Percentiles rank a stretch among this genome's conserved stretches.
Evolutionary conservation across 495 filamentous ascomycete genomes (phyloP).

Genomic region (Articulospora tetracladia): DNA sequence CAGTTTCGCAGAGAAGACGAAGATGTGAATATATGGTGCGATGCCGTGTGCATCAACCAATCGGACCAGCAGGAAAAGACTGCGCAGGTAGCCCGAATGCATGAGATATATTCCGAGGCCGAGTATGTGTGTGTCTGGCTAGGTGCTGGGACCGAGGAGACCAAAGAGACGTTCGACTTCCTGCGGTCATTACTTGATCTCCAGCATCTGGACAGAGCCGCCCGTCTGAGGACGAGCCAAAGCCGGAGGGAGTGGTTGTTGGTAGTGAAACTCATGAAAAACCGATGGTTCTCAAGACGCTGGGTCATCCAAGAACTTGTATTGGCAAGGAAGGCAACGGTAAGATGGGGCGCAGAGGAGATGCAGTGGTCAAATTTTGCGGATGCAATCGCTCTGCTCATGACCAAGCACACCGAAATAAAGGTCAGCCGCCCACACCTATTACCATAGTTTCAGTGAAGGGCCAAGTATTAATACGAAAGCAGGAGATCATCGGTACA

Average conservation of each 20-base stretch:
- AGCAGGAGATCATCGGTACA: too few relatives aligned
- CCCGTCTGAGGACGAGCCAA: conserved; percentile 5
- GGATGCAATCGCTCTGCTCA: conserved; percentile 16
- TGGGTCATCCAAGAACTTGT: conserved; percentile 37
- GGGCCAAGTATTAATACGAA: too few relatives aligned
- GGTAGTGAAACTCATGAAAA: conserved; percentile 28
- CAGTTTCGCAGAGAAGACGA: conserved; percentile 7
- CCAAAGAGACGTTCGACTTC: conserved; percentile 5
- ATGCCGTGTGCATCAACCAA: conserved; percentile 26
- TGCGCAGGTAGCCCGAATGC: conserved; percentile 24
- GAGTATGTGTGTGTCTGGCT: conserved; percentile 7
- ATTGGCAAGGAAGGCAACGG: conserved; percentile 25
- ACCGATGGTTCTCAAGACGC: conserved; percentile 31
- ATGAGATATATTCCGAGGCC: conserved; percentile 20
- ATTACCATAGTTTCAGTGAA: too few relatives aligned
- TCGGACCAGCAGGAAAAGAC: conserved; percentile 19
- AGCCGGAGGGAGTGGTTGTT: conserved; percentile 21
- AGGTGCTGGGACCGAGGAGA: not conserved
- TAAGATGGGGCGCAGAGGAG: conserved; percentile 27
- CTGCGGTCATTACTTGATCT: conserved; percentile 15
- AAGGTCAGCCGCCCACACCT: too few relatives aligned
- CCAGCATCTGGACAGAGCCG: conserved; percentile 16
- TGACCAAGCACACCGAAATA: conserved; percentile 7
- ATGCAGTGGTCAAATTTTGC: conserved; percentile 30
- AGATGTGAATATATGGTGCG: conserved; percentile 1